Evolutionary conservation across 306 rosid species (phyloP), one percentile per base, ranked within the genome.

Genomic region (Cicer bijugum): DNA sequence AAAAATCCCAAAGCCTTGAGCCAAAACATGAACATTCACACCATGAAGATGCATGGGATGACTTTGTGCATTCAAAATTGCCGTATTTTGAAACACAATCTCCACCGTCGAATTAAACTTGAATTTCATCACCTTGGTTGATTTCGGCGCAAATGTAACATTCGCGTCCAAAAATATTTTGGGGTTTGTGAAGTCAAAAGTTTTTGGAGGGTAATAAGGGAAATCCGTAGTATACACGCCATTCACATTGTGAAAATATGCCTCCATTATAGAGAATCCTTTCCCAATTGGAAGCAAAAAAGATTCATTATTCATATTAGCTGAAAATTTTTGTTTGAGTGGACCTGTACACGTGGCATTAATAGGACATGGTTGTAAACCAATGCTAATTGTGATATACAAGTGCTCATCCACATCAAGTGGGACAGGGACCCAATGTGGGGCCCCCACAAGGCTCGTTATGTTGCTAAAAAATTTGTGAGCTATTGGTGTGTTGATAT

Each of bases 301-400:
- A 0, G 96, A 90, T 37, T 86, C 89, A 33, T 90, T 88, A 75
- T 88, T 90, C 91, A 90, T 77, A 79, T 87, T 84, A 12, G 92
- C 75, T 9, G 96, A 83, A 1, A 83, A 4, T 8, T 77, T 61
- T 1, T 71, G 46, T 0, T 23, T 28, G 0, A 71, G 4, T 0
- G 51, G 60, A 3, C 90, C 92, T 0, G 1, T 2, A 50, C 96
- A 90, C 7, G 77, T 78, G 65, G 64, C 33, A 47, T 58, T 68
- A 0, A 42, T 55, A n/a, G 80, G 67, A 57, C 96, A 88, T 28
- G 0, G 1, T n/a, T 73, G 82, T 1, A 86, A 37, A 14, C 23
- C 75, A 0, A 82, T 14, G 6, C 86, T 86, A 0, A 83, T 0
- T 0, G 91, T 82, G 2, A 90, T 65, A 20, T 80, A 85, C 93